Percentiles rank a stretch among this genome's conserved stretches.
phyloP scores from a whole-genome alignment of 345 rosid genomes.

The Cardamine occulta region DNA sequence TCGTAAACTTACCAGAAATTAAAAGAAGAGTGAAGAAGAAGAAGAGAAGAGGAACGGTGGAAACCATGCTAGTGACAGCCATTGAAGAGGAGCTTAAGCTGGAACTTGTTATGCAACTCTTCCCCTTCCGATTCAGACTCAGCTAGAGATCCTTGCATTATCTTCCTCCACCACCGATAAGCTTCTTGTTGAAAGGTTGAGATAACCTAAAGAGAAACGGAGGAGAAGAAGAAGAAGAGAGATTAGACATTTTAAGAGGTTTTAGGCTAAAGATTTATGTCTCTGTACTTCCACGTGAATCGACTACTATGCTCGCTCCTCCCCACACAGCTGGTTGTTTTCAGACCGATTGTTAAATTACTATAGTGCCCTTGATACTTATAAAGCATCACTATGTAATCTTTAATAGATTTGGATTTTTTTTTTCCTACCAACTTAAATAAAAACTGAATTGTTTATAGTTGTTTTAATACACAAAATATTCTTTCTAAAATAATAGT shows the following conservation, averaged over 20 bases:
- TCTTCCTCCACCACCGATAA: constrained; percentile 41
- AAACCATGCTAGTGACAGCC: constrained; percentile 56
- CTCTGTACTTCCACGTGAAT: constrained; percentile 44
- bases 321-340: constrained; percentile 29
- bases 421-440: not conserved
- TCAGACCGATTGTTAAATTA: not conserved
- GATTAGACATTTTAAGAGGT: constrained; percentile 37
- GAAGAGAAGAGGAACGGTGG: constrained; percentile 34
- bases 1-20: constrained; percentile 39
- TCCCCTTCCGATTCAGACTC: constrained; percentile 51
- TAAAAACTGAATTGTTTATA: not conserved
- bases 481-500: no score
- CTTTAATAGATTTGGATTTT: not conserved
- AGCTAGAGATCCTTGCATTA: constrained; percentile 71
- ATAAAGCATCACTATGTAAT: no score
- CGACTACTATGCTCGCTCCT: constrained; percentile 29
- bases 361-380: constrained; percentile 12
- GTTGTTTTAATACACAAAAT: no score
- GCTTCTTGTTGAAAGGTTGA: not conserved
- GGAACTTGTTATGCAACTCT: constrained; percentile 48
- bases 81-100: constrained; percentile 61
- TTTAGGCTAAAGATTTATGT: constrained; percentile 40
- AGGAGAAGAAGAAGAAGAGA: constrained; percentile 27
- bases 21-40: constrained; percentile 42
- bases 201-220: not conserved